Evolutionary conservation across 2,329 filamentous ascomycete genomes (phyloP), one percentile per base, ranked within the genome.

Genomic region (Stachybotrys chlorohalonatus): DNA sequence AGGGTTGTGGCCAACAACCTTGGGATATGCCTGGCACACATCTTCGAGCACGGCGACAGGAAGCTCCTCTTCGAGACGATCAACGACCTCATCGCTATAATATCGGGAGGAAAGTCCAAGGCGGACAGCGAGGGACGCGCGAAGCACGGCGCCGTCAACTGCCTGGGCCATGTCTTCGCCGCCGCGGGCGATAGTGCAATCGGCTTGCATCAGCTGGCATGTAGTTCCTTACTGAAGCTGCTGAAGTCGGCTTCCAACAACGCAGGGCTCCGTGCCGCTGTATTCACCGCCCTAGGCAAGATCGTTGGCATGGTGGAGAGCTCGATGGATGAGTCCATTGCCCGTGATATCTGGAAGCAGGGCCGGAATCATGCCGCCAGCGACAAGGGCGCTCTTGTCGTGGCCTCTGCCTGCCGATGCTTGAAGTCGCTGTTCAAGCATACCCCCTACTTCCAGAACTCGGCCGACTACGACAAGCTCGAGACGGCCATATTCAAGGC

Each of bases 341-440:
- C 89, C n/a, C 84, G 91, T 64, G 92, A 96, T 68, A 83, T 95
- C 15, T 97, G 91, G 90, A 99, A 96, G 70, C 89, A 93, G 68
- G 87, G 85, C 31, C 85, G 94, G 58, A 90, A 80, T 69, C 81
- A 87, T 61, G 87, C 87, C 31, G 79, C 84, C 0, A 79, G 78
- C 56, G 95, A 99, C 70, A 97, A 94, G 70, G 89, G 90, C 5
- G 79, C 84, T 3, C 78, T 95, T 39, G 91, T 93, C 7, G 84
- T 96, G 67, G 81, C 87, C 15, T 82, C 84, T 55, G 88, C 90
- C 8, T 95, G 89, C 64, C 84, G 84, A 60, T 95, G 90, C 66
- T 73, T 99, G 58, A 86, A 88, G 65, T 78, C 84, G 54, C 74
- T 97, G 51, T 74, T 88, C 24, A 85, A 81, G 55, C 75, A 81